phyloP scores from a whole-genome alignment of 202 grass and related monocot species.

The Digitaria exilis region DNA sequence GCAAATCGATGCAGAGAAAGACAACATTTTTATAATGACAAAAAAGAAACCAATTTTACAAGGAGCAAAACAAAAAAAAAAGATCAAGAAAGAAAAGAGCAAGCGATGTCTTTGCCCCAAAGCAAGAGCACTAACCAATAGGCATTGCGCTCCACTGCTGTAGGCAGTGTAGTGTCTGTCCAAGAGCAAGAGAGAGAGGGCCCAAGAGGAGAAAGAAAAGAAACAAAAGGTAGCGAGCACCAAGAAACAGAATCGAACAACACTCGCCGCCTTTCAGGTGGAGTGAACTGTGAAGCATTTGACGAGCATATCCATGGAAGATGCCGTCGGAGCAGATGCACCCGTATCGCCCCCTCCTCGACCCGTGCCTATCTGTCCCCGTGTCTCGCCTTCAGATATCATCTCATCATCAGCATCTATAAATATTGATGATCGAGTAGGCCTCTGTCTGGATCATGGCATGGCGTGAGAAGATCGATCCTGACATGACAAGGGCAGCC shows the following conservation, averaged over 20 bases:
- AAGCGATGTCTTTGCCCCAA: neutral
- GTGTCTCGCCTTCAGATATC: no score
- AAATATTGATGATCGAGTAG: neutral
- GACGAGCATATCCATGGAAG: conserved; percentile 53
- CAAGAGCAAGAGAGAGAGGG: neutral
- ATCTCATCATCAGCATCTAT: neutral
- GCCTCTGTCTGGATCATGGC: neutral
- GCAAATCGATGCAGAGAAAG: neutral
- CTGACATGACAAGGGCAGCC: neutral
- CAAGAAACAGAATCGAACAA: neutral
- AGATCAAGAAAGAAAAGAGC: neutral
- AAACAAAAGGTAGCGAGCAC: neutral
- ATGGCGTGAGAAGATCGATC: neutral
- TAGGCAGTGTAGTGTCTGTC: no score
- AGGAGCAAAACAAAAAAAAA: no score
- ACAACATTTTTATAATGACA: no score
- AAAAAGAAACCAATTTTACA: neutral
- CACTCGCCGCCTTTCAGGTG: neutral
- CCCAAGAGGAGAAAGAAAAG: neutral
- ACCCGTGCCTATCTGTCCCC: neutral
- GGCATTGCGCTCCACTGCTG: neutral
- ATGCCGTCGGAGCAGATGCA: conserved; percentile 18
- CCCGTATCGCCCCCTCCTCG: neutral
- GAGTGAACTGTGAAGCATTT: conserved; percentile 43
- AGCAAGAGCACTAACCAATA: conserved; percentile 35